Conservation (phyloP, 2,329 filamentous ascomycete genomes). For the Lasiodiplodia hormozganensis region DNA sequence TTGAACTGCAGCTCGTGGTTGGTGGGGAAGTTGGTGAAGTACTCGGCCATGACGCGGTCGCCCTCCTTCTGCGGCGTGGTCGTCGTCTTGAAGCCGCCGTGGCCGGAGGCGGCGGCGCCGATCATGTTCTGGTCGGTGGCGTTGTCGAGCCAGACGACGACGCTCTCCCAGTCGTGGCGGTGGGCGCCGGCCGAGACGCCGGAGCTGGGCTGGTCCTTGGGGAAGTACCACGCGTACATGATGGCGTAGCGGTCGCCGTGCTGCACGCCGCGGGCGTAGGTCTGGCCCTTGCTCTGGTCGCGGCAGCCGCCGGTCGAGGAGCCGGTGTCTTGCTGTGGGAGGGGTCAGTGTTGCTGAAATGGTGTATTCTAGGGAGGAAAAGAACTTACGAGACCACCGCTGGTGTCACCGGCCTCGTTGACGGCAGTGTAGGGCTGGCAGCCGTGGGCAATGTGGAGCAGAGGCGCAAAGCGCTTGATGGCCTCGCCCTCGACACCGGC, state of each 20-base stretch:
- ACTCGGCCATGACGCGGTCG: conserved; percentile 41
- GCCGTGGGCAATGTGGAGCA: conserved; percentile 37
- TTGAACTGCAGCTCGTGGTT: conserved; percentile 47
- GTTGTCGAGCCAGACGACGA: conserved; percentile 44
- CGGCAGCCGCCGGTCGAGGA: conserved; percentile 42
- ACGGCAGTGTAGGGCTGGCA: conserved; percentile 37
- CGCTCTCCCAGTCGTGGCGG: conserved; percentile 52
- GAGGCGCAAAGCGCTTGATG: conserved; percentile 34
- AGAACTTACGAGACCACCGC: neutral
- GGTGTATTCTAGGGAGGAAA: neutral
- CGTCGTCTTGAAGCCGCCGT: conserved; percentile 45
- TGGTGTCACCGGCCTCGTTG: conserved; percentile 32
- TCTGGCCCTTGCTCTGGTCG: conserved; percentile 45
- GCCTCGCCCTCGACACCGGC: conserved; percentile 29
- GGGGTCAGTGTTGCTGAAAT: neutral
- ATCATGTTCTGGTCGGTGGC: conserved; percentile 37
- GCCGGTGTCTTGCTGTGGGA: conserved; percentile 47
- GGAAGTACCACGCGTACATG: conserved; percentile 57
- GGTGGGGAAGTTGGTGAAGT: conserved; percentile 40
- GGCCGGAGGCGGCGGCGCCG: conserved; percentile 48
- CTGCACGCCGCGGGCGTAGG: conserved; percentile 45
- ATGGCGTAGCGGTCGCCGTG: conserved; percentile 44
- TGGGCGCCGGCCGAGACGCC: conserved; percentile 45
- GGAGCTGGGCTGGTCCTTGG: conserved; percentile 52
- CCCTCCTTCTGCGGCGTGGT: conserved; percentile 33